Conservation (phyloP, 495 filamentous ascomycete species). For the Stereocaulon alpinum region DNA sequence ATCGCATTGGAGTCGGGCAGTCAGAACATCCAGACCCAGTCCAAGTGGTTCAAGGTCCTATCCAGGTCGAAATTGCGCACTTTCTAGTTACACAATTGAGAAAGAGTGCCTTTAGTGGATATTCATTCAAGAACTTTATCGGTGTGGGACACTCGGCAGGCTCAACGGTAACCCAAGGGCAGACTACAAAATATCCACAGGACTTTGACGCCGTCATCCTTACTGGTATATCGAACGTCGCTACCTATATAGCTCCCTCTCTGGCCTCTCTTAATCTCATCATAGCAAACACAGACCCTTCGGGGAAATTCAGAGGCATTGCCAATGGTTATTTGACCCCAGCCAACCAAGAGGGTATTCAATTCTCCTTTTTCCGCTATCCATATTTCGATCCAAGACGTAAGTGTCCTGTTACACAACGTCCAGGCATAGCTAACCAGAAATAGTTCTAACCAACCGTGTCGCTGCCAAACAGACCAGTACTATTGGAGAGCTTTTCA, state of each 20-base stretch:
- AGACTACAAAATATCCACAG: slow-evolving; percentile 23
- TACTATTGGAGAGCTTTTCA: too few relatives aligned
- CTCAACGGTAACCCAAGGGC: slow-evolving; percentile 16
- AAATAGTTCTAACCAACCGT: too few relatives aligned
- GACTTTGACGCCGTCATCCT: slow-evolving; percentile 28
- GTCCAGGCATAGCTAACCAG: too few relatives aligned
- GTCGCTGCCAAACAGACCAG: too few relatives aligned
- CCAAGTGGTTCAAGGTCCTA: slow-evolving; percentile 27
- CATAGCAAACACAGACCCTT: slow-evolving; percentile 11
- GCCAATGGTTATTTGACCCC: too few relatives aligned
- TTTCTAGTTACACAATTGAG: slow-evolving; percentile 26
- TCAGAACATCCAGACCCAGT: slow-evolving; percentile 31
- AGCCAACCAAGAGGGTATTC: too few relatives aligned
- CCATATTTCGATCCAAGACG: too few relatives aligned
- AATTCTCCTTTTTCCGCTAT: too few relatives aligned
- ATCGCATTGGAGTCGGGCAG: slow-evolving; percentile 32
- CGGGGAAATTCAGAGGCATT: too few relatives aligned
- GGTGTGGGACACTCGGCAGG: slow-evolving; percentile 34
- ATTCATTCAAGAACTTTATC: slow-evolving; percentile 27
- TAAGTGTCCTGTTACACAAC: too few relatives aligned
- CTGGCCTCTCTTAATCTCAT: slow-evolving; percentile 19
- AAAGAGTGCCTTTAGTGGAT: slow-evolving; percentile 19
- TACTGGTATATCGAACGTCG: slow-evolving; percentile 19
- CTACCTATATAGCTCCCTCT: slow-evolving; percentile 4
- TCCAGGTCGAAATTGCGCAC: slow-evolving; percentile 31